phyloP scores from a whole-genome alignment of 495 filamentous ascomycete species.

The Aspergillus coremiiformis region DNA sequence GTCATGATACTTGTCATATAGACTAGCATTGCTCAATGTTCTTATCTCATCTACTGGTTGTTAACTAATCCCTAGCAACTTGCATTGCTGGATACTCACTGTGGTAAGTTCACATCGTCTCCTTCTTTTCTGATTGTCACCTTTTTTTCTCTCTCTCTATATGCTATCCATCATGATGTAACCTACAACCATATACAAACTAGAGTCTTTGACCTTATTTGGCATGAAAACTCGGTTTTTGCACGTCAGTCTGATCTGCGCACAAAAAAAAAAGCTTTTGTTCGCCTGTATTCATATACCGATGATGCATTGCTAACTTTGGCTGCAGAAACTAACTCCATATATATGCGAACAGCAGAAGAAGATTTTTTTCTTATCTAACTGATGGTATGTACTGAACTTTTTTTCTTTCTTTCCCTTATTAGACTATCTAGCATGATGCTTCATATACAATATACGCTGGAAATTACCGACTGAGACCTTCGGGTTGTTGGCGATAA shows the following conservation, averaged over 20 bases:
- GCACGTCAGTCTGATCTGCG: constrained; percentile 96
- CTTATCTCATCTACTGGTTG: neutral
- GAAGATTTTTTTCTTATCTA: too few relatives aligned
- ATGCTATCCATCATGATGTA: constrained; percentile 52
- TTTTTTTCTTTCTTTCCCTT: constrained; percentile 1
- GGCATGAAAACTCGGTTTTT: constrained; percentile 91
- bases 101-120: constrained; percentile 5
- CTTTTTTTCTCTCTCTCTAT: constrained; percentile 1
- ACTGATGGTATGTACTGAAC: constrained; percentile 24
- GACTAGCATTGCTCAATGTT: neutral
- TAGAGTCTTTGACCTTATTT: constrained; percentile 99
- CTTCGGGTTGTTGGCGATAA: constrained; percentile 69
- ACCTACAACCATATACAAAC: constrained; percentile 85
- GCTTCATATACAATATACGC: constrained; percentile 77
- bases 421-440: constrained; percentile 52
- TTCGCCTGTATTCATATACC: constrained; percentile 6
- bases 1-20: neutral
- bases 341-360: too few relatives aligned
- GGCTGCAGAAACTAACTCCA: constrained; percentile 9
- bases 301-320: neutral
- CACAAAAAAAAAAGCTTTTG: constrained; percentile 13
- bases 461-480: constrained; percentile 99
- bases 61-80: constrained; percentile 2
- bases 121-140: too few relatives aligned
- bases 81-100: neutral